Evolutionary conservation across 768 basidiomycete species (phyloP).

Genomic region (Ramaria rubella): DNA sequence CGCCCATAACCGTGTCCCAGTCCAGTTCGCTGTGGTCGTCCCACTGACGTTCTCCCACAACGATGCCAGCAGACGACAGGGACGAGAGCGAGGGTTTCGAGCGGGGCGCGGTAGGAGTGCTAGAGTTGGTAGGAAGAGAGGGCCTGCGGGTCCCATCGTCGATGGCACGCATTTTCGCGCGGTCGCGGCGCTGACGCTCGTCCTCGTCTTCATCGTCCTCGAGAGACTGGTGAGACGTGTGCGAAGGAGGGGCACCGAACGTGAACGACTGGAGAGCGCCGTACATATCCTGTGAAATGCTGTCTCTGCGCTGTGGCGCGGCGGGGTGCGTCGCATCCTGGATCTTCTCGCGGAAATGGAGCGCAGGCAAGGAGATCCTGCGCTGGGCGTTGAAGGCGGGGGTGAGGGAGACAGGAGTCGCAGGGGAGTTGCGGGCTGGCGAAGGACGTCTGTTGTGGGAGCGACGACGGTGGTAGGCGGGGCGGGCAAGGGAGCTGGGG

Average conservation of each 20-base stretch:
- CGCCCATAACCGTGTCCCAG: slow-evolving; percentile 5
- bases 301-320: not conserved
- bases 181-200: slow-evolving; percentile 2
- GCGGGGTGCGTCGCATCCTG: not conserved
- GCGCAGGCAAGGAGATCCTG: slow-evolving; percentile 7
- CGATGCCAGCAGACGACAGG: slow-evolving; percentile 1
- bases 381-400: not conserved
- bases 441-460: slow-evolving; percentile 1
- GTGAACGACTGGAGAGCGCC: not conserved
- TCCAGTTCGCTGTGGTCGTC: slow-evolving; percentile 7
- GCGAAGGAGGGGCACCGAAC: slow-evolving; percentile 1
- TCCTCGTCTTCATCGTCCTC: slow-evolving; percentile 6
- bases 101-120: not conserved
- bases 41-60: slow-evolving; percentile 1
- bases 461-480: slow-evolving; percentile 3
- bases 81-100: not conserved
- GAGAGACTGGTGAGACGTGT: not conserved
- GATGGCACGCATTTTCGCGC: slow-evolving; percentile 5
- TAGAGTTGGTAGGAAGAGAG: not conserved
- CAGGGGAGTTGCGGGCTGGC: slow-evolving; percentile 6
- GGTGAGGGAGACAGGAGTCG: not conserved
- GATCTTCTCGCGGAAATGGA: slow-evolving; percentile 6
- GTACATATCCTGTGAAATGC: slow-evolving; percentile 5
- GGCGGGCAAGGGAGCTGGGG: not conserved
- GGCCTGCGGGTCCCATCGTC: not conserved